Conservation (phyloP, 2,329 filamentous ascomycete genomes). For the Proliferodiscus dingleyae region DNA sequence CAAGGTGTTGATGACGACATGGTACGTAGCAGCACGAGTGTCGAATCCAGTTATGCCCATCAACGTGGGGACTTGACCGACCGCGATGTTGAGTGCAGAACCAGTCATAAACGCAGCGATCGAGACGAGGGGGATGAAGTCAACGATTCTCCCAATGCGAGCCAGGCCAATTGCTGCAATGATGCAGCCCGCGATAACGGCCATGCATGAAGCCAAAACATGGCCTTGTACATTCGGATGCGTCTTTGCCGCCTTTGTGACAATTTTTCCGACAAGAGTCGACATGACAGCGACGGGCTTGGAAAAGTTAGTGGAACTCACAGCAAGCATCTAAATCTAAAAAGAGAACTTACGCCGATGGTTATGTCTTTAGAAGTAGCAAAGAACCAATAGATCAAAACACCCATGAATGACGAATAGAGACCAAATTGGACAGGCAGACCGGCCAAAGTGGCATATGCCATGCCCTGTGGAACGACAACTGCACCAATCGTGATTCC, state of each 20-base stretch:
- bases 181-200: constrained; percentile 72
- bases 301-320: constrained; percentile 13
- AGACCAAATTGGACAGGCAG: constrained; percentile 80
- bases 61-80: constrained; percentile 76
- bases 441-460: constrained; percentile 79
- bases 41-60: constrained; percentile 69
- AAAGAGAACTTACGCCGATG: constrained; percentile 64
- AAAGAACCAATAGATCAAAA: constrained; percentile 94
- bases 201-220: constrained; percentile 71
- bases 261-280: constrained; percentile 78
- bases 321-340: too few relatives aligned
- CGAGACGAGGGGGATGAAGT: constrained; percentile 84
- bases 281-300: constrained; percentile 94
- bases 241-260: constrained; percentile 54
- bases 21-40: constrained; percentile 73
- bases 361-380: constrained; percentile 98
- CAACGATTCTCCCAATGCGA: constrained; percentile 83
- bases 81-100: constrained; percentile 81
- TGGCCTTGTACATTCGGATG: constrained; percentile 56
- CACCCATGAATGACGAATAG: constrained; percentile 95
- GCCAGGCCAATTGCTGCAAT: constrained; percentile 74
- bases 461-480: constrained; percentile 96
- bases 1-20: constrained; percentile 77
- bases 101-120: constrained; percentile 97
- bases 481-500: constrained; percentile 67